Evolutionary conservation across 495 filamentous ascomycete genomes (phyloP).

Genomic region (Penicillium cataractarum): DNA sequence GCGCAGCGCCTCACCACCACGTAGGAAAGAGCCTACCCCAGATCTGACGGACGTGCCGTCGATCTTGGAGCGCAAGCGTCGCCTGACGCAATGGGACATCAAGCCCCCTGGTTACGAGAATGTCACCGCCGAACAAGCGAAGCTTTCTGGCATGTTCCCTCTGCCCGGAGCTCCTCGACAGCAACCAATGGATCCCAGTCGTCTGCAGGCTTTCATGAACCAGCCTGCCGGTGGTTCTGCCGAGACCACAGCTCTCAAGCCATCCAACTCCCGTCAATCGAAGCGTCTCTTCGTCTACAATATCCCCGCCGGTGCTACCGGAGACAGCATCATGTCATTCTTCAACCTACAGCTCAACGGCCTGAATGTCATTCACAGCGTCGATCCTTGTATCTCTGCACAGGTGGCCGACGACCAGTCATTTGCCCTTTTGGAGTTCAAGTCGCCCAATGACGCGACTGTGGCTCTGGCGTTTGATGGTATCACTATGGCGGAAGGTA

Average conservation of each 20-base stretch:
- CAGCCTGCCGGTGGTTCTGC: constrained; percentile 71
- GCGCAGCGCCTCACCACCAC: constrained; percentile 77
- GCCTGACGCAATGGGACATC: constrained; percentile 98
- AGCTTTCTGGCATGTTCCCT: constrained; percentile 98
- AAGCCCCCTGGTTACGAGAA: constrained; percentile 98
- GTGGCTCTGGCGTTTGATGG: constrained; percentile 89
- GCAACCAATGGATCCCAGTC: constrained; percentile 93
- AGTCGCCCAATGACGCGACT: constrained; percentile 82
- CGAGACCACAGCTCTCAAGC: constrained; percentile 80
- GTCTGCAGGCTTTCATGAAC: constrained; percentile 93
- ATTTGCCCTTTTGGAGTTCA: constrained; percentile 92
- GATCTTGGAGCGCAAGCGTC: constrained; percentile 79
- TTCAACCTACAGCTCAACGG: constrained; percentile 97
- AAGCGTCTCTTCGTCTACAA: constrained; percentile 90
- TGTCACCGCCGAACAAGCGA: constrained; percentile 97
- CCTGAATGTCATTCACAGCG: constrained; percentile 81
- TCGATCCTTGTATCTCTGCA: constrained; percentile 85
- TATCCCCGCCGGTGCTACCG: constrained; percentile 66
- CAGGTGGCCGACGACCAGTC: constrained; percentile 75
- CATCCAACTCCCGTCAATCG: constrained; percentile 87
- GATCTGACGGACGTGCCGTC: constrained; percentile 85
- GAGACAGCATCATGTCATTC: constrained; percentile 76
- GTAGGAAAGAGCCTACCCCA: constrained; percentile 93
- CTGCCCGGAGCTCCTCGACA: constrained; percentile 93
- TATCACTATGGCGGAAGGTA: constrained; percentile 78